A percentile compares a stretch with the other conserved stretches of the same genome.
These are phyloP conservation scores for Russula lepida DNA, from an alignment of 768 basidiomycete genomes.

Conservation along the genomic window DNA sequence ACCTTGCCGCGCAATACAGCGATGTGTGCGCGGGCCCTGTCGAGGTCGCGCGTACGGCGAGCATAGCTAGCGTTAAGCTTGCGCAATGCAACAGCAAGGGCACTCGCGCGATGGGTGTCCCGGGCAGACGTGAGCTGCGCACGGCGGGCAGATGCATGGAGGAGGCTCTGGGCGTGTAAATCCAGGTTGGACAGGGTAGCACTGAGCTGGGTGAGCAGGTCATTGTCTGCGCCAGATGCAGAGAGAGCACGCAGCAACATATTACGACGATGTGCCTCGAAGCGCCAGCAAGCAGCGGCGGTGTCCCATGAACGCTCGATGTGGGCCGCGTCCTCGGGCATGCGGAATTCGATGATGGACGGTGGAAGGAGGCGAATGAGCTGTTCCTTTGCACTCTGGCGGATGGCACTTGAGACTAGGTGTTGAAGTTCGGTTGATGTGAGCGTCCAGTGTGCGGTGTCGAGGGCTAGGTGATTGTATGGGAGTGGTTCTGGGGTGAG, in stretches of 20 bases:
- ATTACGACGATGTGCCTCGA: slow-evolving; percentile 18
- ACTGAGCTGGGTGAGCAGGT: slow-evolving; percentile 16
- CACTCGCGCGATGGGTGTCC: slow-evolving; percentile 66
- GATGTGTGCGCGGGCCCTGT: slow-evolving; percentile 39
- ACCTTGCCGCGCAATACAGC: slow-evolving; percentile 57
- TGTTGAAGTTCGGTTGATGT: slow-evolving; percentile 20
- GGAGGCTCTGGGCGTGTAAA: slow-evolving; percentile 36
- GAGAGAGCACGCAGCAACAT: slow-evolving; percentile 19
- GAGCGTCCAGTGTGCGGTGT: slow-evolving; percentile 22
- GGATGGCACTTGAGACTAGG: slow-evolving; percentile 21
- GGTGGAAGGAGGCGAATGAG: slow-evolving; percentile 22
- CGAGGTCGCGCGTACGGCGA: slow-evolving; percentile 51
- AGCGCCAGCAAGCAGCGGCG: slow-evolving; percentile 17
- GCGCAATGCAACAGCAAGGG: slow-evolving; percentile 65
- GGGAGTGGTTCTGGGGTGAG: slow-evolving; percentile 16
- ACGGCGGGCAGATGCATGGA: slow-evolving; percentile 53
- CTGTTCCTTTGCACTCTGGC: slow-evolving; percentile 20
- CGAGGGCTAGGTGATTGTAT: slow-evolving; percentile 19
- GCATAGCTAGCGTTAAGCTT: slow-evolving; percentile 74
- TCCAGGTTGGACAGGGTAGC: slow-evolving; percentile 13
- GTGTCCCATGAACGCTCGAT: slow-evolving; percentile 12
- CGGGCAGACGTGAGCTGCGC: slow-evolving; percentile 51
- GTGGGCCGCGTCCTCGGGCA: slow-evolving; percentile 3
- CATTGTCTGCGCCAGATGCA: slow-evolving; percentile 14
- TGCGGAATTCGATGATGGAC: neutral